Evolutionary conservation across 768 basidiomycete species (phyloP).

Genomic region (Suillus subluteus): DNA sequence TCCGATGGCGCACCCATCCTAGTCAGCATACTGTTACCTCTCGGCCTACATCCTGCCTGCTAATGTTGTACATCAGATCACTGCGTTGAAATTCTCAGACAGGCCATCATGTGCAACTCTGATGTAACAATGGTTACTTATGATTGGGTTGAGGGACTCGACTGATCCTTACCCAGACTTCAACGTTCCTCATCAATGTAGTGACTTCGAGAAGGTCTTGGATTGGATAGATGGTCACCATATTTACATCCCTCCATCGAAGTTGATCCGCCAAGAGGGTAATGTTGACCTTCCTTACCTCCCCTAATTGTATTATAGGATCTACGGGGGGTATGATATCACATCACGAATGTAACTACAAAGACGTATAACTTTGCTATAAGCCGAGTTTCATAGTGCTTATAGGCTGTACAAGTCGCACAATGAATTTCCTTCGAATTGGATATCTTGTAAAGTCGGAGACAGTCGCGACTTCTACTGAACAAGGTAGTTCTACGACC

Average conservation of each 20-base stretch:
- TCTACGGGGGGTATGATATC: neutral
- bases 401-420: neutral
- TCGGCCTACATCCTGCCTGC: no score
- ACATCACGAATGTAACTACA: neutral
- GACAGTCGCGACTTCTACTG: no score
- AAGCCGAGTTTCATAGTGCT: neutral
- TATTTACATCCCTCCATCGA: neutral
- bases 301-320: neutral
- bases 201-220: neutral
- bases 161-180: neutral
- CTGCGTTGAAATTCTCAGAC: no score
- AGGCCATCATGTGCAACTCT: conserved; percentile 7
- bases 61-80: no score
- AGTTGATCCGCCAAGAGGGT: neutral
- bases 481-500: neutral
- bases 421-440: neutral
- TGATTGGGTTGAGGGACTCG: conserved; percentile 13
- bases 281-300: neutral
- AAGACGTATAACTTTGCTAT: neutral
- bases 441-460: neutral
- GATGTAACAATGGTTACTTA: conserved; percentile 16
- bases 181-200: neutral
- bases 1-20: no score
- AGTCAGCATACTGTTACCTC: no score
- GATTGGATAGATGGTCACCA: neutral